Conservation (phyloP, 2,329 filamentous ascomycete species). For the Neofusicoccum ribis region DNA sequence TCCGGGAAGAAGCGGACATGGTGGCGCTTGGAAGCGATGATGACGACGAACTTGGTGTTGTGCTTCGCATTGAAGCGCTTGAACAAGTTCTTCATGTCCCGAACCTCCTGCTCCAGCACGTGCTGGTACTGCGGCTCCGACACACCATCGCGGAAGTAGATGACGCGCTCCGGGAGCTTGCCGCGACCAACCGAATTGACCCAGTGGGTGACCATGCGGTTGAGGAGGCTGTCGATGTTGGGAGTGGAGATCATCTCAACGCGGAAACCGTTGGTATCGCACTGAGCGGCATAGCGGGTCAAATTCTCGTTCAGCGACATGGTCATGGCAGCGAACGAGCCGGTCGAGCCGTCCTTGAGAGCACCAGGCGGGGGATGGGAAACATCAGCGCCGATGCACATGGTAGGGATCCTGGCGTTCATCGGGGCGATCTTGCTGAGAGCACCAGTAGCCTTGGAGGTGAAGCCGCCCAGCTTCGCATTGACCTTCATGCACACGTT, state of each 20-base stretch:
- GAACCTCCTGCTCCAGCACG: slow-evolving; percentile 77
- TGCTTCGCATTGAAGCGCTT: slow-evolving; percentile 33
- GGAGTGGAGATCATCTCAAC: slow-evolving; percentile 72
- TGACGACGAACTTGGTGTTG: slow-evolving; percentile 72
- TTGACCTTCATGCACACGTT: slow-evolving; percentile 98
- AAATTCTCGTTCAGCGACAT: slow-evolving; percentile 72
- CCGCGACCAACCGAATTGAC: slow-evolving; percentile 54
- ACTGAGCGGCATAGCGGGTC: slow-evolving; percentile 74
- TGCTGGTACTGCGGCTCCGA: slow-evolving; percentile 81
- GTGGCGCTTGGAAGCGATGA: slow-evolving; percentile 90
- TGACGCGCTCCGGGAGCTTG: slow-evolving; percentile 68
- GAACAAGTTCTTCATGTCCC: slow-evolving; percentile 59
- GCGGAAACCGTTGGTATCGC: slow-evolving; percentile 80
- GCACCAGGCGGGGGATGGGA: slow-evolving; percentile 75
- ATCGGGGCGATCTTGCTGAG: slow-evolving; percentile 30
- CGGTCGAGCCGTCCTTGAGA: slow-evolving; percentile 42
- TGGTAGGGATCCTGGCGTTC: slow-evolving; percentile 51
- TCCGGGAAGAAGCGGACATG: slow-evolving; percentile 90
- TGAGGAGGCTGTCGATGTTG: slow-evolving; percentile 68
- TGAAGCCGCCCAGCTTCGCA: slow-evolving; percentile 86
- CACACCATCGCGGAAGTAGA: slow-evolving; percentile 93
- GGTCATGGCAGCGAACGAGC: slow-evolving; percentile 83
- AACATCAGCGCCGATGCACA: slow-evolving; percentile 89
- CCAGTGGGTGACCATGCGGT: slow-evolving; percentile 67
- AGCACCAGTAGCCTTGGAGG: slow-evolving; percentile 52